Evolutionary conservation across 208 protist species (phyloP).

Genomic region (Herpetomonas samuelpessoai): DNA sequence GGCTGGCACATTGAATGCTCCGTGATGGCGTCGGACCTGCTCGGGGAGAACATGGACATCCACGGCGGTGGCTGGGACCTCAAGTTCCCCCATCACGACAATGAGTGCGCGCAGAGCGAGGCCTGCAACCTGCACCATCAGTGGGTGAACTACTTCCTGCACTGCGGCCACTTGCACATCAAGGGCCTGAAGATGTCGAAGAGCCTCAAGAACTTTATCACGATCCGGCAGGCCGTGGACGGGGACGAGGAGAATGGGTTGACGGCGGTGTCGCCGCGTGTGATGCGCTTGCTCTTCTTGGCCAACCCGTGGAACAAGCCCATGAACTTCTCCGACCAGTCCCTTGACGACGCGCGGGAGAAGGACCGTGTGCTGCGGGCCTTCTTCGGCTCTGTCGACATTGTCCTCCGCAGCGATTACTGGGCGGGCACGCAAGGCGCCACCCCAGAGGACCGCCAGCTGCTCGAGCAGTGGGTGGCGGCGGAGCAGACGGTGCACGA

Average conservation of each 20-base stretch:
- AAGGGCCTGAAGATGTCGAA: conserved; percentile 99
- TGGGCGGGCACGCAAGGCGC: conserved; percentile 40
- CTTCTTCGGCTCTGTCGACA: conserved; percentile 84
- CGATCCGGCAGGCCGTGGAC: conserved; percentile 91
- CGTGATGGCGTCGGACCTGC: conserved; percentile 96
- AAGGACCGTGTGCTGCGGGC: conserved; percentile 78
- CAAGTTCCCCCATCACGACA: conserved; percentile 99
- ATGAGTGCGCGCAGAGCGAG: conserved; percentile 98
- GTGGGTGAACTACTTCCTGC: conserved; percentile 99
- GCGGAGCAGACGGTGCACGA: conserved; percentile 77
- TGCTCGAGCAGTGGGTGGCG: conserved; percentile 35
- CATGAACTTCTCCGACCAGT: conserved; percentile 94
- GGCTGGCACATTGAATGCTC: conserved; percentile 99
- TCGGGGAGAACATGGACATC: conserved; percentile 95
- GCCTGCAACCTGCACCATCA: conserved; percentile 79
- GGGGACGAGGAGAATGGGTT: conserved; percentile 38
- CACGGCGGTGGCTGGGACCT: conserved; percentile 98
- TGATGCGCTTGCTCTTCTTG: conserved; percentile 96
- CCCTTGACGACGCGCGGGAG: conserved; percentile 82
- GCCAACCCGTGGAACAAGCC: conserved; percentile 86
- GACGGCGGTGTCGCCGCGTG: conserved; percentile 59
- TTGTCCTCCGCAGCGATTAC: conserved; percentile 46
- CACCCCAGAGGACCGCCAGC: conserved; percentile 46
- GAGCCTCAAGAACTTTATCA: conserved; percentile 99
- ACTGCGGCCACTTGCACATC: conserved; percentile 98